Base-by-base conservation (phyloP, 352 stramenopile genomes). In the Globisporangium cylindrosporum region DNA sequence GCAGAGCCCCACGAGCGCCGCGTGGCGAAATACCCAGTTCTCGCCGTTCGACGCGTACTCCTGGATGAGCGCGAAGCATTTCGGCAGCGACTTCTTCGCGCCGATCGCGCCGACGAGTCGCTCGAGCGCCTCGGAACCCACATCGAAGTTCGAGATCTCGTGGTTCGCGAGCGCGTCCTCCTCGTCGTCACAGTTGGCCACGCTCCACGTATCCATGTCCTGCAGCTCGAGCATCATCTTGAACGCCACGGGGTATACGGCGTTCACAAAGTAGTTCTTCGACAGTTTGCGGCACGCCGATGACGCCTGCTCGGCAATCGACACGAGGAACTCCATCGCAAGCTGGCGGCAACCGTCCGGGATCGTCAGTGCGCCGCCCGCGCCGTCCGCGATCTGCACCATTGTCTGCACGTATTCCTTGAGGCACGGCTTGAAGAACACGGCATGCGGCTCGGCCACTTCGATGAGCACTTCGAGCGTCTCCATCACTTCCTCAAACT, bases 121-220 rank as follows among this genome's bases (percentile, higher is more conserved):
- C 67, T 95, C 84, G 27, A 95, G 72, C 0, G 88, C 88, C 24
- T 95, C 88, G 5, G 86, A 90, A 15, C 88, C 88, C 7, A 95
- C 88, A 73, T 95, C 86, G 77, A 95, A 92, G 69, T 95, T 94
- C 51, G 84, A 93, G 63, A 94, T 93, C 57, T 94, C 86, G 43
- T 92, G 74, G 29, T 79, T 76, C 3, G 85, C 78, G 4, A 79
- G 70, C 29, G 76, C 71, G 12, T 84, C 83, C 51, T 89, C 78
- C 43, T 89, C 79, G 41, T 92, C 88, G 29, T 93, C 88, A 49
- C 86, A 94, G 15, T 75, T 82, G 4, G 75, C 56, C 3, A 86
- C 78, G 66, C 86, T 88, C 84, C 86, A 94, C 24, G 79, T 80
- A 15, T 91, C 86, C 15, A 90, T 18, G 68, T 93, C 85, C 65